Base-by-base conservation (phyloP, 169 alveolate species). In the Cryptosporidium muris region DNA sequence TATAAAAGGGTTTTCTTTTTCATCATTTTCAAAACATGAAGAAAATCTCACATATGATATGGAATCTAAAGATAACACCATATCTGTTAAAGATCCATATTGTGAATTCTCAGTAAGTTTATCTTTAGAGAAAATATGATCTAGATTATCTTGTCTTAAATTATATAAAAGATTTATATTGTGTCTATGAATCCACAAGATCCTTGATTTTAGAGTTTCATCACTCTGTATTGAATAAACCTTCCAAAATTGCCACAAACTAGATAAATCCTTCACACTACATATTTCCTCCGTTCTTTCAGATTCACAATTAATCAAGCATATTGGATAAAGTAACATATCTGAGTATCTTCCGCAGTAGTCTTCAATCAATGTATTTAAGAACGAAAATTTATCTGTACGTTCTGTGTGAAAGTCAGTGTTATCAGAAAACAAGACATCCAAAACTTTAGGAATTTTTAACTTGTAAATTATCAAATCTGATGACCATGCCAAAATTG, bases 401-500 rank as follows among this genome's bases (percentile, higher is more conserved):
- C 9, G 85, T 48, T 74, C 85, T 14, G 45, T 58, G 16, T 74
- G 40, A n/a, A 63, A 58, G 34, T 74, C 49, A 43, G 43, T 58
- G 47, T 74, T 49, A 38, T 74, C 74, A 42, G 51, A 16, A 58
- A 74, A 74, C 25, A 74, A 60, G 38, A 74, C 54, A n/a, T 43
- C 54, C 16, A 58, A 47, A 8, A 74, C 8, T 11, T 66, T 58
- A 3, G 85, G 85, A 74, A 74, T 58, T 47, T 74, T 51, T 8
- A 74, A 40, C 7, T 40, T 58, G 47, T 74, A 74, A 14, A 74
- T 60, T 60, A 68, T 74, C 9, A 74, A 74, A 36, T 74, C 85
- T 25, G 85, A 74, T n/a, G 74, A 74, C 85, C 85, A 74, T 40
- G 85, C 85, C 12, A 74, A n/a, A 60, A 74, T 58, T 45, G 85